These are phyloP conservation scores for Candida easanensis DNA, from an alignment of 805 yeast genomes.

Conservation along the genomic window DNA sequence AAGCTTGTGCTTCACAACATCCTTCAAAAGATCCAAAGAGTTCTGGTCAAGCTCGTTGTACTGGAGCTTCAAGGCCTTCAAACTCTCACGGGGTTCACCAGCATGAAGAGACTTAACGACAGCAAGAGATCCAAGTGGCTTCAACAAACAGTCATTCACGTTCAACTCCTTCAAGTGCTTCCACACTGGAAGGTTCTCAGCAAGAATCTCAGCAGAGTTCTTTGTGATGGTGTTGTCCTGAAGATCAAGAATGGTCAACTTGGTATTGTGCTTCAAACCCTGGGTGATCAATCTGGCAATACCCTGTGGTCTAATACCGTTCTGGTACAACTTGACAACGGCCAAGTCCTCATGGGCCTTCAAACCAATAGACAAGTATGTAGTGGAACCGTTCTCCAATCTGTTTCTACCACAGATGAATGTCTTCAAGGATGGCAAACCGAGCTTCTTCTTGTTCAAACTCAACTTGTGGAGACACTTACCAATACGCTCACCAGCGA, in stretches of 20 bases:
- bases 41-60: constrained; percentile 79
- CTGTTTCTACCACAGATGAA: constrained; percentile 97
- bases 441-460: constrained; percentile 50
- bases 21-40: constrained; percentile 57
- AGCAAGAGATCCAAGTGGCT: constrained; percentile 67
- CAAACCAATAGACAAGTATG: constrained; percentile 79
- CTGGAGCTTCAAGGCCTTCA: constrained; percentile 70
- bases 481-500: constrained; percentile 94
- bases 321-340: constrained; percentile 81
- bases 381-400: constrained; percentile 90
- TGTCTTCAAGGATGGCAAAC: constrained; percentile 60
- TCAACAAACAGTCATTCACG: constrained; percentile 85
- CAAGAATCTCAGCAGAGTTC: constrained; percentile 62
- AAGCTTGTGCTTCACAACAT: constrained; percentile 51
- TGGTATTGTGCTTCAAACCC: constrained; percentile 63
- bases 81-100: constrained; percentile 35
- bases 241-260: constrained; percentile 70
- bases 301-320: constrained; percentile 96
- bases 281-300: constrained; percentile 66
- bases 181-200: constrained; percentile 64
- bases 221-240: constrained; percentile 94
- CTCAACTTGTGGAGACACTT: constrained; percentile 75
- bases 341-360: constrained; percentile 74
- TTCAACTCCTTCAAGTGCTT: constrained; percentile 67
- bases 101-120: constrained; percentile 49